Evolutionary conservation across 2,329 filamentous ascomycete species (phyloP).

Genomic region (Arthrinium phaeospermum): DNA sequence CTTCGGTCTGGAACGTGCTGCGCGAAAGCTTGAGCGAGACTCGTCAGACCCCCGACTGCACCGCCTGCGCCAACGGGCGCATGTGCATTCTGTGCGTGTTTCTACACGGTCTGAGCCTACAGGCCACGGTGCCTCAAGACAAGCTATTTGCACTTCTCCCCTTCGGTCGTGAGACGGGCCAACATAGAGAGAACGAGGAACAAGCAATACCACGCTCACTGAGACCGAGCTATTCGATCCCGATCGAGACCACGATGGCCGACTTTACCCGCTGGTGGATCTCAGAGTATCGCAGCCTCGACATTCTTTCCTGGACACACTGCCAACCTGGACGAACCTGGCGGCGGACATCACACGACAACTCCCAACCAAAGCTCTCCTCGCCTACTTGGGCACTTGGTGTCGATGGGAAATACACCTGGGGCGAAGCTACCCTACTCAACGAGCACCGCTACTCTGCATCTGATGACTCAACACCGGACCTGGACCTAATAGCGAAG

Average conservation of each 20-base stretch:
- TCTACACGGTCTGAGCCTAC: not conserved
- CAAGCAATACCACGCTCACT: not conserved
- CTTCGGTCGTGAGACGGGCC: not conserved
- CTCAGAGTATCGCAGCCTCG: not conserved
- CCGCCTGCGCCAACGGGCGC: not conserved
- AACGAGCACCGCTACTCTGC: slow-evolving; percentile 1
- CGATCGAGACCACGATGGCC: not conserved
- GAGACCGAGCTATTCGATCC: not conserved
- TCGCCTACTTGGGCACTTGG: not conserved
- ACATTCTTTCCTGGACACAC: slow-evolving; percentile 14
- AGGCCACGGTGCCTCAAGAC: not conserved
- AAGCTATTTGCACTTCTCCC: slow-evolving; percentile 4
- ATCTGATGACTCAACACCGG: not conserved
- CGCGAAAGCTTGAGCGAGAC: not conserved
- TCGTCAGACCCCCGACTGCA: not conserved
- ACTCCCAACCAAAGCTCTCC: not conserved
- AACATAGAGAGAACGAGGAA: not conserved
- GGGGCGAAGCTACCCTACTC: slow-evolving; percentile 10
- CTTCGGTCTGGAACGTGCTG: not conserved
- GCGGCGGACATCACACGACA: not conserved
- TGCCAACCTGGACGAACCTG: not conserved
- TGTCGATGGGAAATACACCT: slow-evolving; percentile 12
- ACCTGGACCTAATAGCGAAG: not conserved
- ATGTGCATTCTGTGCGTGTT: slow-evolving; percentile 14
- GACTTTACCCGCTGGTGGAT: slow-evolving; percentile 13